A percentile compares a stretch with the other conserved stretches of the same genome.
These are phyloP conservation scores for Colletotrichum trifolii DNA, from an alignment of 2,329 filamentous ascomycete species.

Conservation along the genomic window DNA sequence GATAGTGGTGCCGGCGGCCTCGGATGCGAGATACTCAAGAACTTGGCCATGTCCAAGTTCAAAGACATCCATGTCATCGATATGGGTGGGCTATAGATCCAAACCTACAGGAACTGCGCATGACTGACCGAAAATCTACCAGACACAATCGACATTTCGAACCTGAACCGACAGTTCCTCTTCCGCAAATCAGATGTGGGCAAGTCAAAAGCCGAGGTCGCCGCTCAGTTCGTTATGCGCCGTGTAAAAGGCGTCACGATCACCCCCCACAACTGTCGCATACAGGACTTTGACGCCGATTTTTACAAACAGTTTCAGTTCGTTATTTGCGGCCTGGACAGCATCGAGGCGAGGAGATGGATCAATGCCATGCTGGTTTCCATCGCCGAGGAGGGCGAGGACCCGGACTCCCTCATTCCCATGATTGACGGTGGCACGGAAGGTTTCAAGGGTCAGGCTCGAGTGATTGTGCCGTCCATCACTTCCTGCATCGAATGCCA, in stretches of 20 bases:
- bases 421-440: constrained; percentile 97
- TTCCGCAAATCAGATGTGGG: constrained; percentile 94
- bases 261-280: constrained; percentile 92
- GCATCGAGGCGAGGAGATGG: constrained; percentile 97
- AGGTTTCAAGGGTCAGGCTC: constrained; percentile 96
- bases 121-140: constrained; percentile 25
- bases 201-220: constrained; percentile 92
- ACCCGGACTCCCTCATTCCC: constrained; percentile 89
- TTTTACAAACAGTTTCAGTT: constrained; percentile 98
- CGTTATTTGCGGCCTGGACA: constrained; percentile 93
- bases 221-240: constrained; percentile 89
- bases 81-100: constrained; percentile 76
- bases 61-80: constrained; percentile 98
- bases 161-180: constrained; percentile 96
- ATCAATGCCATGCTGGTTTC: constrained; percentile 94
- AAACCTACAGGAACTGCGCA: neutral
- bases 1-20: constrained; percentile 89
- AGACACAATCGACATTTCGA: constrained; percentile 99
- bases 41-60: constrained; percentile 94
- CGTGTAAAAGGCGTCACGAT: constrained; percentile 92
- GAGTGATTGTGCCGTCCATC: constrained; percentile 90
- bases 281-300: constrained; percentile 95
- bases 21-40: constrained; percentile 96
- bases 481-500: constrained; percentile 99
- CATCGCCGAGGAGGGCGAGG: constrained; percentile 82